Percentiles rank a stretch among this genome's conserved stretches.
Evolutionary conservation across 805 yeast genomes (phyloP).

Genomic region (Limtongozyma cylindracea): DNA sequence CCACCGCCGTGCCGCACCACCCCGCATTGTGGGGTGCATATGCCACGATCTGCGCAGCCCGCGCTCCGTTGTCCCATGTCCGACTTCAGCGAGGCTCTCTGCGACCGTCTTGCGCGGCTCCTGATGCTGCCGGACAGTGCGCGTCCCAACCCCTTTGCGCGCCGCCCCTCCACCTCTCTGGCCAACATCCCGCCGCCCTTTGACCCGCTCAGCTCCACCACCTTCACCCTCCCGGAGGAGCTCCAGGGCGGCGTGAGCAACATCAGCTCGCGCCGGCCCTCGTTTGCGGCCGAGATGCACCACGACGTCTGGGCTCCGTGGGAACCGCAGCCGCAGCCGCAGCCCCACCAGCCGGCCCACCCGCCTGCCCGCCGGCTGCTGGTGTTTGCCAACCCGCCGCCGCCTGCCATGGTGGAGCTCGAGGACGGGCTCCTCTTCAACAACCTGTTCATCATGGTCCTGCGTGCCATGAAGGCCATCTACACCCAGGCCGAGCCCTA

Average conservation of each 20-base stretch:
- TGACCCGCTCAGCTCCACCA: no score
- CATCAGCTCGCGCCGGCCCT: constrained; percentile 45
- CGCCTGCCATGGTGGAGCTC: constrained; percentile 8
- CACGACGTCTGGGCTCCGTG: constrained; percentile 8
- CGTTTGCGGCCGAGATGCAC: constrained; percentile 43
- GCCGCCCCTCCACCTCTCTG: no score
- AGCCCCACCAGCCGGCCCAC: neutral
- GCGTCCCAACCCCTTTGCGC: no score
- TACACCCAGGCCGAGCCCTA: constrained; percentile 24
- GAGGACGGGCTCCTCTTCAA: constrained; percentile 40
- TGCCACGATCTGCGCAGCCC: no score
- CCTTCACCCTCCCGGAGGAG: constrained; percentile 26
- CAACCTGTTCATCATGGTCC: constrained; percentile 30
- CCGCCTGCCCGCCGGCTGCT: constrained; percentile 16
- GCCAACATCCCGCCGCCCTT: no score
- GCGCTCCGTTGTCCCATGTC: no score
- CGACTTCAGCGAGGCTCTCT: no score
- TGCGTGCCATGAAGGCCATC: constrained; percentile 23
- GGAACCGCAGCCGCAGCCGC: constrained; percentile 1
- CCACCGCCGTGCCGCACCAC: no score
- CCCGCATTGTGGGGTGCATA: no score
- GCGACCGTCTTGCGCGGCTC: no score
- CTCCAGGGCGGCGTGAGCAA: constrained; percentile 40
- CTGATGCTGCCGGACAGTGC: no score
- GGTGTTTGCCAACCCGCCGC: no score